phyloP scores from a whole-genome alignment of 345 rosid genomes.

The Toxicodendron radicans region DNA sequence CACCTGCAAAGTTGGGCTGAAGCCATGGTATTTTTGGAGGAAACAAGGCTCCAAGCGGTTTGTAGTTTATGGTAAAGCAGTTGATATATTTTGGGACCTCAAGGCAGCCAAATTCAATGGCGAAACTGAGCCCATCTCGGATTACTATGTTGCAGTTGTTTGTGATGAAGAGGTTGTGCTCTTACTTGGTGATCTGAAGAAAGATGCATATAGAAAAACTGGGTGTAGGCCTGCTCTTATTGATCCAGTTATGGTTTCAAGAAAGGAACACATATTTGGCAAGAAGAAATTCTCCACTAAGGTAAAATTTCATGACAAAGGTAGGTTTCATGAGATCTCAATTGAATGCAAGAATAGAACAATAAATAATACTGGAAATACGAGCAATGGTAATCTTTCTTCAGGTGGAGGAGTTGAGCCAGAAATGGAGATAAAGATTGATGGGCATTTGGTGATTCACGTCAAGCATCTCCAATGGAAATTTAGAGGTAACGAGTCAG shows the following conservation, averaged over 20 bases:
- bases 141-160: conserved; percentile 81
- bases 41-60: conserved; percentile 65
- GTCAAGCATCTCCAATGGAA: conserved; percentile 84
- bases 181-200: conserved; percentile 80
- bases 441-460: conserved; percentile 53
- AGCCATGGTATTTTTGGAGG: conserved; percentile 81
- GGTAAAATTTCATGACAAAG: conserved; percentile 55
- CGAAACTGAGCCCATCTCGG: conserved; percentile 64
- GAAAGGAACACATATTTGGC: conserved; percentile 64
- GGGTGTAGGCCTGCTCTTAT: conserved; percentile 69
- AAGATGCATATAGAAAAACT: conserved; percentile 65
- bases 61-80: conserved; percentile 46
- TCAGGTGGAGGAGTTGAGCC: conserved; percentile 43
- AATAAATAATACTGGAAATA: neutral
- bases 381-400: conserved; percentile 13
- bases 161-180: conserved; percentile 71
- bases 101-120: conserved; percentile 64
- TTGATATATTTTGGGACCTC: conserved; percentile 69
- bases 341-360: conserved; percentile 54
- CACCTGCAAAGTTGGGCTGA: conserved; percentile 67
- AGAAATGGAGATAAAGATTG: conserved; percentile 67
- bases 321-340: conserved; percentile 54
- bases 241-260: conserved; percentile 63
- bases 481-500: conserved; percentile 67
- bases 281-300: conserved; percentile 58